Base-by-base conservation (phyloP, 2,329 filamentous ascomycete genomes). In the Pseudocercospora vitis region DNA sequence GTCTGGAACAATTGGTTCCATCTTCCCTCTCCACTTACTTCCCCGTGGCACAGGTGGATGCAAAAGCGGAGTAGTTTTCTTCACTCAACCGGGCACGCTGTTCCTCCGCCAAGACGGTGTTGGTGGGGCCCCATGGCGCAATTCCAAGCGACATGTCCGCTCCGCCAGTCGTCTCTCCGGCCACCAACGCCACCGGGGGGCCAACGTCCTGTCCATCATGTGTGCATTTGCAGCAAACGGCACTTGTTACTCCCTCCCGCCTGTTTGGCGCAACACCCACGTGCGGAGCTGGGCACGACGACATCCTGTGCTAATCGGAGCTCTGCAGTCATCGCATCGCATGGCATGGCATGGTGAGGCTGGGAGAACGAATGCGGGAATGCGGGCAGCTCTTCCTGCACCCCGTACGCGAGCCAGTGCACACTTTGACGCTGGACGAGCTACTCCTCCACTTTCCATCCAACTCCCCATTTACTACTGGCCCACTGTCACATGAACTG, bases 401-500 rank as follows among this genome's bases (percentile, higher is more conserved):
- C n/a, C n/a, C 19, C n/a, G 14, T 40, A 31, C 19, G 42, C 24
- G 42, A n/a, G 19, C 33, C 33, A 39, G 35, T 21, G 19, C 35
- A 18, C 8, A 18, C 35, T 19, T 18, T 9, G 28, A n/a, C n/a
- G 39, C 39, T 24, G 39, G 24, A 44, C 12, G 39, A 44, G 39
- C 28, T 33, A 24, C 11, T 48, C n/a, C 28, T 48, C 45, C 29
- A 31, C 42, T 28, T 24, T 24, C 8, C 11, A 12, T 31, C 37
- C 23, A n/a, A 29, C 33, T n/a, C n/a, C 44, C 45, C 48, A 45
- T 50, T 50, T 50, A 37, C 28, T 19, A 23, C 24, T 42, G 39
- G 52, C 42, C 24, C 35, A 19, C 52, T 60, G 29, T 56, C 56
- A 58, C 52, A 56, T 60, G 58, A 48, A 48, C 51, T 37, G 40